These are phyloP conservation scores for Terana coerulea DNA, from an alignment of 768 basidiomycete genomes.

Conservation along the genomic window DNA sequence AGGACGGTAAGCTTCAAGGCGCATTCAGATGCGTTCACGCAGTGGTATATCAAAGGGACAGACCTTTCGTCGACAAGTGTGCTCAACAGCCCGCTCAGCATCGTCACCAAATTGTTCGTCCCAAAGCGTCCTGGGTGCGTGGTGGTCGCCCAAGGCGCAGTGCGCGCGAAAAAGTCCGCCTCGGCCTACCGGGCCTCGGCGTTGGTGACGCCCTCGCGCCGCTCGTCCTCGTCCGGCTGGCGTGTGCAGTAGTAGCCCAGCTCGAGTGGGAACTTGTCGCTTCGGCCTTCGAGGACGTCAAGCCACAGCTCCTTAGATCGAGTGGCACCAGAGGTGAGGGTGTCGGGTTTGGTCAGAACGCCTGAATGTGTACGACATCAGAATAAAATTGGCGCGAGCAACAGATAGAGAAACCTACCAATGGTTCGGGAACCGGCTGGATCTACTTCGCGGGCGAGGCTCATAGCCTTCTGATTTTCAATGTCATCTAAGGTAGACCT, in stretches of 20 bases:
- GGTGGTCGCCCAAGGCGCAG: conserved; percentile 49
- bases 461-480: conserved; percentile 53
- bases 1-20: too few relatives aligned
- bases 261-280: conserved; percentile 33
- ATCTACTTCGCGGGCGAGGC: conserved; percentile 44
- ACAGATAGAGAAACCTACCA: conserved; percentile 34
- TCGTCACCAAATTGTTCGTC: conserved; percentile 47
- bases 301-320: conserved; percentile 38
- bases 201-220: conserved; percentile 35
- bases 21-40: background rate
- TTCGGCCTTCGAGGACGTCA: conserved; percentile 47
- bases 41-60: background rate
- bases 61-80: conserved; percentile 18
- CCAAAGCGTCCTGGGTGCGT: conserved; percentile 49
- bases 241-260: conserved; percentile 61
- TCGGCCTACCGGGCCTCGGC: conserved; percentile 37
- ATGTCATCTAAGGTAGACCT: conserved; percentile 44
- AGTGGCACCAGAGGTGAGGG: conserved; percentile 33
- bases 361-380: conserved; percentile 29
- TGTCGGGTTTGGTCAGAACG: conserved; percentile 55
- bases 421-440: conserved; percentile 47
- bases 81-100: conserved; percentile 51
- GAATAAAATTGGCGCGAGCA: background rate
- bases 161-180: conserved; percentile 43
- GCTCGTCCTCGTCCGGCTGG: conserved; percentile 59